Evolutionary conservation across 192 early-diverging fungal species (phyloP), one percentile per base, ranked within the genome.

Genomic region (Linnemannia exigua): DNA sequence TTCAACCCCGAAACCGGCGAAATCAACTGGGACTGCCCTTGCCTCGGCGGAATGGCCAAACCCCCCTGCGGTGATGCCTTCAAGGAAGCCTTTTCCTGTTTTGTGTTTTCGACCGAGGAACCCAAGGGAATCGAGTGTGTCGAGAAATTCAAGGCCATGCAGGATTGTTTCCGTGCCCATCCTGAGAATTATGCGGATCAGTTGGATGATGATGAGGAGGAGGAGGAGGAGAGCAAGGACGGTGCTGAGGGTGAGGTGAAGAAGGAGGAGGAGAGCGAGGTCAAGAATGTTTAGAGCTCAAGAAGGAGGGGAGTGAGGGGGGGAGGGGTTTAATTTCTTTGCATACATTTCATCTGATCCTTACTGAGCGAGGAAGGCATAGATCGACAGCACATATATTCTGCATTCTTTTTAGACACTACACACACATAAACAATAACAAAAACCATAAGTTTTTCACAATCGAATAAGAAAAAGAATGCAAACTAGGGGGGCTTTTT

Each of bases 1-100:
- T 94, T 92, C 52, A 88, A 95, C 77, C 93, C 93, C 1, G 95
- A 95, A 75, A 95, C 95, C 33, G 95, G 95, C 61, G 94, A 96
- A 90, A 97, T 99, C 89, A 97, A 98, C 91, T 98, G 97, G 96
- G 97, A 97, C 88, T 97, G 97, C 79, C 97, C 97, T 36, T 99
- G 98, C 84, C 84, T 99, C 9, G 97, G 95, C 36, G 94, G 93
- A 41, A 99, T 99, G 98, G 96, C 96, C 17, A 90, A 96, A 41
- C 96, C 96, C 19, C 96, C 98, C 22, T 99, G 98, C 84, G 98
- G 97, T 33, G 98, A 99, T 78, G 88, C 93, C 74, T 99, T 99
- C 92, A 98, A 98, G 85, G 94, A 91, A 11, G 97, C 98, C n/a
- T 99, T 99, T 76, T 96, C 97, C 12, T 99, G 98, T 86, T 99